Percentiles rank a stretch among this genome's conserved stretches.
Conservation (phyloP, 1,284 basidiomycete species). For the Agroathelia rolfsii region DNA sequence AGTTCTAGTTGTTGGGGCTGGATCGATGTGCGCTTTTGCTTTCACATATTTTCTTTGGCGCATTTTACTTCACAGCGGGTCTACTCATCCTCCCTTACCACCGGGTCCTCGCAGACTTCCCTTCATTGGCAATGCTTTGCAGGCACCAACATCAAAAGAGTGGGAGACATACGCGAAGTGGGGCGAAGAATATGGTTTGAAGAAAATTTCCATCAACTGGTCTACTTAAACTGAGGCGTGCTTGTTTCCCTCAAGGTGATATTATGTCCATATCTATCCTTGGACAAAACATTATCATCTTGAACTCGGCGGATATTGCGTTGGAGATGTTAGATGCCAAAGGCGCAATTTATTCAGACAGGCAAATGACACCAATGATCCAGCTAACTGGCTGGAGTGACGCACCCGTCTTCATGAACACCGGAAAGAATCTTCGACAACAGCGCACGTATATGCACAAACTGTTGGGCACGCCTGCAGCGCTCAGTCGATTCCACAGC, state of each 20-base stretch:
- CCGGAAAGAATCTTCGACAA: constrained; percentile 52
- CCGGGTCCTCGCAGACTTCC: constrained; percentile 2
- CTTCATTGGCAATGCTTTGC: constrained; percentile 1
- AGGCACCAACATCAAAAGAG: neutral
- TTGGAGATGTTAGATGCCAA: constrained; percentile 58
- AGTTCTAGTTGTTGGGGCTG: too few species aligned
- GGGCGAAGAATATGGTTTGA: constrained; percentile 4
- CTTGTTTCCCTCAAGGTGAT: constrained; percentile 25
- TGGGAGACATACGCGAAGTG: constrained; percentile 3
- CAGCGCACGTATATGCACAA: constrained; percentile 50
- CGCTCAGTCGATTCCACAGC: constrained; percentile 37
- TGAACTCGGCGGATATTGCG: constrained; percentile 46
- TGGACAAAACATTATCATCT: constrained; percentile 49
- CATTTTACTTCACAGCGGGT: too few species aligned
- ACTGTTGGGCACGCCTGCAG: constrained; percentile 42
- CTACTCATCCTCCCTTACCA: too few species aligned
- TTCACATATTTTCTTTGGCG: too few species aligned
- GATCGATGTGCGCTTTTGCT: too few species aligned
- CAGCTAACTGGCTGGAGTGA: constrained; percentile 63
- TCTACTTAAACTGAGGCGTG: neutral
- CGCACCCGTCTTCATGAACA: constrained; percentile 50
- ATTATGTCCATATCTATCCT: constrained; percentile 48
- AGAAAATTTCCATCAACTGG: constrained; percentile 3
- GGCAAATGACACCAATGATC: constrained; percentile 22
- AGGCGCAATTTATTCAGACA: constrained; percentile 58